phyloP scores from a whole-genome alignment of 768 basidiomycete species.

The Russula emetica region DNA sequence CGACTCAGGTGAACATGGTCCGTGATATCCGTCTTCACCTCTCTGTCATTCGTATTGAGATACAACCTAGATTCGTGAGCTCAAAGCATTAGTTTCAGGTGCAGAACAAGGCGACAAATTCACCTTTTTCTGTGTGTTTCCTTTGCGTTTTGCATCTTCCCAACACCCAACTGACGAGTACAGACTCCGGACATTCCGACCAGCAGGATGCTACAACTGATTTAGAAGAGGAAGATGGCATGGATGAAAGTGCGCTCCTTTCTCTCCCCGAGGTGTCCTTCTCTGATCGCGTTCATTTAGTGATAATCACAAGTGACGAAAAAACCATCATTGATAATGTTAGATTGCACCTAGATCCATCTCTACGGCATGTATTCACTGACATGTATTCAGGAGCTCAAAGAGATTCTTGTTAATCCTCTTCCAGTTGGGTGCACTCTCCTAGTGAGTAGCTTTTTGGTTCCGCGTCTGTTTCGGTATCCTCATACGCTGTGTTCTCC shows the following conservation, averaged over 20 bases:
- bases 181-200: constrained; percentile 32
- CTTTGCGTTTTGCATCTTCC: background rate
- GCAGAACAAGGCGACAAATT: constrained; percentile 30
- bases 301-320: constrained; percentile 20
- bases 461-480: no score
- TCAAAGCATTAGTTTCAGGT: constrained; percentile 25
- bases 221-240: constrained; percentile 28
- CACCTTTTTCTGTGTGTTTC: constrained; percentile 31
- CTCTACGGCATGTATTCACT: background rate
- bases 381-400: constrained; percentile 18
- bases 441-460: constrained; percentile 15
- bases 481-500: background rate
- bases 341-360: background rate
- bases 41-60: background rate
- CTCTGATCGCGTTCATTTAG: constrained; percentile 2
- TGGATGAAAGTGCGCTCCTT: constrained; percentile 28
- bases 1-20: constrained; percentile 26
- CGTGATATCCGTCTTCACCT: background rate
- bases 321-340: constrained; percentile 31
- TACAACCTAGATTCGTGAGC: constrained; percentile 20
- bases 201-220: constrained; percentile 20
- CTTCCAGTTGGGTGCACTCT: constrained; percentile 28
- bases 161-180: background rate
- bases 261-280: no score
- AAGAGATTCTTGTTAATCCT: constrained; percentile 17